These are phyloP conservation scores for Boletus rufocinnamomeus DNA, from an alignment of 768 basidiomycete genomes.

Conservation along the genomic window DNA sequence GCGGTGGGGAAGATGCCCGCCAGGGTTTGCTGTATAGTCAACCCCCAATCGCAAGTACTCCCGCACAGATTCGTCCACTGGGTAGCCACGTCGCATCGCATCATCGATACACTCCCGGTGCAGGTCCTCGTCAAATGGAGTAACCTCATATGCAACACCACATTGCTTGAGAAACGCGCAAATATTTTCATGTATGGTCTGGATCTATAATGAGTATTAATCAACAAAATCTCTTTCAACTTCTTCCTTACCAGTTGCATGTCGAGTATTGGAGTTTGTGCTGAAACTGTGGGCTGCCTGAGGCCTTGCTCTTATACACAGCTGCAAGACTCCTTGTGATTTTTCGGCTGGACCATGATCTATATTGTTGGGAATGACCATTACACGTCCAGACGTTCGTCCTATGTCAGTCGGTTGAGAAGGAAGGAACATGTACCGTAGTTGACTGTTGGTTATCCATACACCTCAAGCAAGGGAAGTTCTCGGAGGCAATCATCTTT, in stretches of 20 bases:
- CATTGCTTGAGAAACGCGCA: not conserved
- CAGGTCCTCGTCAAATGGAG: not conserved
- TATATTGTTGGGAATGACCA: too few relatives aligned
- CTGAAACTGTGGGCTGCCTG: not conserved
- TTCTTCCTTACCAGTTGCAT: not conserved
- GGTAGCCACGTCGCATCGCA: not conserved
- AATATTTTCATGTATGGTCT: not conserved
- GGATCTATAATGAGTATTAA: not conserved
- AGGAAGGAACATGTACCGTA: too few relatives aligned
- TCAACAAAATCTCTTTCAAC: not conserved
- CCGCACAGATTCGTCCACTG: not conserved
- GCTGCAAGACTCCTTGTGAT: too few relatives aligned
- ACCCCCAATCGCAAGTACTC: not conserved
- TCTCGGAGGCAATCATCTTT: too few relatives aligned
- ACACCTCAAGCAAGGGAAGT: too few relatives aligned
- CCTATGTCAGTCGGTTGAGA: too few relatives aligned
- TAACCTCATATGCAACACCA: not conserved
- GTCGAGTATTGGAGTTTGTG: not conserved
- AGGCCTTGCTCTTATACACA: conserved; percentile 12
- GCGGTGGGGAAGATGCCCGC: conserved; percentile 27
- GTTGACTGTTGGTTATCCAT: too few relatives aligned
- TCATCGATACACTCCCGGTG: not conserved
- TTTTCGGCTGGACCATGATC: too few relatives aligned
- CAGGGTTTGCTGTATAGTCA: not conserved
- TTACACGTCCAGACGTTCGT: too few relatives aligned